Base-by-base conservation (phyloP, 2,329 filamentous ascomycete species). In the Thelonectria olida region DNA sequence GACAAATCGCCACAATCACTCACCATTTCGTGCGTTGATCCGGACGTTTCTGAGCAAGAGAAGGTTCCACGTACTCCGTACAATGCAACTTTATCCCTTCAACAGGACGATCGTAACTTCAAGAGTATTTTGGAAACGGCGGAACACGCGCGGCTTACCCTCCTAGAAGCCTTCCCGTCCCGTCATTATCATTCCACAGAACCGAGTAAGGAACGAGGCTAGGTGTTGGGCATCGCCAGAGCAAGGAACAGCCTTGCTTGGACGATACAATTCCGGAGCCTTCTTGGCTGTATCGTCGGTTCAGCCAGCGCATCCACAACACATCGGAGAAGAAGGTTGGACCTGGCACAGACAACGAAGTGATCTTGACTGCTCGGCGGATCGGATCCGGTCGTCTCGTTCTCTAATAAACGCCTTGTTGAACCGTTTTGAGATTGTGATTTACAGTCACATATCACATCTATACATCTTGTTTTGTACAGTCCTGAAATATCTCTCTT, bases 231-330 rank as follows among this genome's bases (percentile, higher is more conserved):
- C 69, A 72, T 69, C 69, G 61, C 64, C 57, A 53, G 57, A 64
- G 61, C 69, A 71, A 67, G 69, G 69, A 65, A 68, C 62, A 72
- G 69, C 69, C 69, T 71, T 72, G 69, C 69, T 69, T 36, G 39
- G 49, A 57, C 55, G 63, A 61, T 61, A 62, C 68, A 67, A 36
- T 59, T 25, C 60, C 58, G 13, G 55, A 63, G 51, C 54, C 52
- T 61, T 51, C 39, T 49, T 47, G 36, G 55, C 59, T 62, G 42
- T 68, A 55, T 57, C 28, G 15, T 13, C 57, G 61, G 61, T 52
- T 58, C 48, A 62, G 55, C 54, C 55, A 54, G 48, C 53, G 38
- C 50, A 57, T 63, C 61, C 65, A 44, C 54, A 57, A 54, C 54
- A 57, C 61, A 47, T 57, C 66, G 58, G 56, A 57, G 54, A 41